A percentile compares a stretch with the other conserved stretches of the same genome.
These are phyloP conservation scores for Penicillium psychrosexuale DNA, from an alignment of 2,329 filamentous ascomycete genomes.

Conservation along the genomic window DNA sequence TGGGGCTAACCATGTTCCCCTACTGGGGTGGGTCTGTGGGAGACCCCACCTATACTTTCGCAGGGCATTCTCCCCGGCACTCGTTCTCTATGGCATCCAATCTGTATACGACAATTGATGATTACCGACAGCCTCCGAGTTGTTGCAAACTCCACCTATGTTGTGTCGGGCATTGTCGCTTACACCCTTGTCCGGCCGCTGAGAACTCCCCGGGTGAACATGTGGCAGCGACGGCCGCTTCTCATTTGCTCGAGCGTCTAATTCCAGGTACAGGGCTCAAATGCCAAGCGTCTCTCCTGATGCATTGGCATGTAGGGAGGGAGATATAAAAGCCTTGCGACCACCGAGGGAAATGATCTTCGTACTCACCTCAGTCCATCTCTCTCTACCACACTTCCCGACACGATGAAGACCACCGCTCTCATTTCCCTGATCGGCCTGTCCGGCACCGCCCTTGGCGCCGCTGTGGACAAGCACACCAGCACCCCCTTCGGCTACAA, in stretches of 20 bases:
- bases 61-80: background rate
- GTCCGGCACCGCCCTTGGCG: slow-evolving; percentile 16
- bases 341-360: slow-evolving; percentile 13
- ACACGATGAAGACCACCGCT: slow-evolving; percentile 22
- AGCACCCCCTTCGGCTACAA: slow-evolving; percentile 23
- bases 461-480: slow-evolving; percentile 8
- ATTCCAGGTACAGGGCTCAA: background rate
- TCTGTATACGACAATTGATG: background rate
- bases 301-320: background rate
- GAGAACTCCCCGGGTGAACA: background rate
- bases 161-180: background rate
- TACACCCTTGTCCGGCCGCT: background rate
- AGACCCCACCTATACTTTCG: background rate
- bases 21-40: background rate
- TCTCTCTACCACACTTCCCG: background rate
- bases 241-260: background rate
- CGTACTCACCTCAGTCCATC: slow-evolving; percentile 3
- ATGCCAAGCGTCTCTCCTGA: background rate
- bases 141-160: background rate
- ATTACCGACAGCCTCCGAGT: background rate
- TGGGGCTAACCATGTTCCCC: background rate
- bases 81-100: background rate
- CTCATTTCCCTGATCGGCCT: slow-evolving; percentile 19
- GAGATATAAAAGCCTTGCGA: slow-evolving; percentile 13
- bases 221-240: background rate